Evolutionary conservation across 148 eudicot genomes (phyloP), one percentile per base, ranked within the genome.

Genomic region (Chenopodium album): DNA sequence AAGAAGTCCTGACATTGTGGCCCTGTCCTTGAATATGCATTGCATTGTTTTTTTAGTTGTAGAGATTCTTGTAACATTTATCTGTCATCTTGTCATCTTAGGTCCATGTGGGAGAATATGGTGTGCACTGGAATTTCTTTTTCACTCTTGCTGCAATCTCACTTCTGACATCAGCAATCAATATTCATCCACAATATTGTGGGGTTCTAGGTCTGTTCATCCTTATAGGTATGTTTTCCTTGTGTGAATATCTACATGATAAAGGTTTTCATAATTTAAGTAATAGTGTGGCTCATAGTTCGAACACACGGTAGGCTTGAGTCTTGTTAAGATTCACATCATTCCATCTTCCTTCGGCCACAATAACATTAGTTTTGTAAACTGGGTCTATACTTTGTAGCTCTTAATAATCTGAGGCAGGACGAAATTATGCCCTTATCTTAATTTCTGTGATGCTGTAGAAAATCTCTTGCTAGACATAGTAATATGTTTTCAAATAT

Each of bases 81-180:
- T 31, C 12, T 63, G 10, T 65, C 54, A 47, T 78, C 56, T 83
- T 63, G 62, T 81, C 81, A 64, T 80, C 83, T 54, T 76, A 97
- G 98, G 98, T 97, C 77, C 99, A 97, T 81, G 94, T 91, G 75
- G 97, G 95, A 47, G 99, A 97, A 89, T 97, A 97, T 90, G 99
- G 97, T 74, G 94, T 92, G 76, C 99, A 97, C 82, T 97, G 98
- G 98, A 97, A 97, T 87, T 97, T 97, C 88, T 97, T 97, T 85
- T 97, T 97, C 90, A 97, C 99, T 80, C 95, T 97, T 67, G 98
- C 97, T 88, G 93, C 86, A 85, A 97, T 97, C 74, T 89, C 98
- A 28, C 84, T 94, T 75, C 86, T 97, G 81, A 89, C 95, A 34
- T 91, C 97, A 78, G 76, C 89, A 29, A 86, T 94, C 23, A 94